phyloP scores from a whole-genome alignment of 768 basidiomycete species.

The Suillus lakei region DNA sequence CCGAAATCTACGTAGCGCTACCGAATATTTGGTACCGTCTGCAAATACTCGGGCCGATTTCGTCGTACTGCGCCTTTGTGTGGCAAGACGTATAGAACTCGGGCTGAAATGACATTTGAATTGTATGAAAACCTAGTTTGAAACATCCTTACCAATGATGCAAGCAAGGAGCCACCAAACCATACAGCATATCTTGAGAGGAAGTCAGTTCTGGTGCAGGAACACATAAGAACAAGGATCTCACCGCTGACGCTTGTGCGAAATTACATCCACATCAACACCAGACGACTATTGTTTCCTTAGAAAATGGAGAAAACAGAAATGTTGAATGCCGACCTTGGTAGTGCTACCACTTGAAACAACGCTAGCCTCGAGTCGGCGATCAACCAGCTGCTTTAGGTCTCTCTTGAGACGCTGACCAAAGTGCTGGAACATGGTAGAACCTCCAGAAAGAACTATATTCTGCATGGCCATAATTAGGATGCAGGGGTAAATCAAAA shows the following conservation, averaged over 20 bases:
- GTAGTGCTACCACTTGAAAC: slow-evolving; percentile 73
- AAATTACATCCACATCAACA: slow-evolving; percentile 97
- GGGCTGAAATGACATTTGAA: slow-evolving; percentile 54
- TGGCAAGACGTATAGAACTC: slow-evolving; percentile 96
- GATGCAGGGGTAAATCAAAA: not conserved
- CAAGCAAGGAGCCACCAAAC: slow-evolving; percentile 96
- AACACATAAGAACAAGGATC: slow-evolving; percentile 14
- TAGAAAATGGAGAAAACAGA: not conserved
- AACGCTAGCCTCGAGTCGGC: slow-evolving; percentile 79
- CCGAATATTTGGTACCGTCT: slow-evolving; percentile 94
- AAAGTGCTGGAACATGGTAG: slow-evolving; percentile 99
- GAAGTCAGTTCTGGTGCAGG: slow-evolving; percentile 12
- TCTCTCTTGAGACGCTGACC: slow-evolving; percentile 97
- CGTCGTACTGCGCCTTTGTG: slow-evolving; percentile 93
- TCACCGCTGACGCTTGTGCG: slow-evolving; percentile 95
- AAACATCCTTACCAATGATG: slow-evolving; percentile 72
- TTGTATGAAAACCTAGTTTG: not conserved
- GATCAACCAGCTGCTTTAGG: slow-evolving; percentile 92
- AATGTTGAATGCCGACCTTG: slow-evolving; percentile 54
- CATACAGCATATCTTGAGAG: slow-evolving; percentile 84
- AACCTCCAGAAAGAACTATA: slow-evolving; percentile 95
- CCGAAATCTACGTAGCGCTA: slow-evolving; percentile 65
- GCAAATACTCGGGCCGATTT: slow-evolving; percentile 90
- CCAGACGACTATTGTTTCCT: slow-evolving; percentile 75
- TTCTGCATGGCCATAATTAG: slow-evolving; percentile 56